These are phyloP conservation scores for Citrus maxima DNA, from an alignment of 345 rosid species.

Conservation along the genomic window DNA sequence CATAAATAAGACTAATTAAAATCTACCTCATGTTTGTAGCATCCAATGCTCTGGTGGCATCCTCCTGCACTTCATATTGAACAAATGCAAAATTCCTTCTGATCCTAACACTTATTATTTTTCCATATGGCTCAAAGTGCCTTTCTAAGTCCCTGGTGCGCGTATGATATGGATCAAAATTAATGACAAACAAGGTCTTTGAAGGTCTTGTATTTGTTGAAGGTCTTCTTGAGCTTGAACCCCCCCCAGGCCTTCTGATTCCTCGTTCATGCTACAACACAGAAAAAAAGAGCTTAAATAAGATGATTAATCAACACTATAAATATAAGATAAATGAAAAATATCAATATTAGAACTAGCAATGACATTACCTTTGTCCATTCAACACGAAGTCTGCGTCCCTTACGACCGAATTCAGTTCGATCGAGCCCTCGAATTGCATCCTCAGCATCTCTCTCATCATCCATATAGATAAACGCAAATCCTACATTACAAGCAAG, in stretches of 20 bases:
- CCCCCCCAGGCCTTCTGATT: constrained; percentile 45
- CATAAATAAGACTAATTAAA: constrained; percentile 7
- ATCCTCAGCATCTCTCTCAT: constrained; percentile 96
- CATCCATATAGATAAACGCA: constrained; percentile 95
- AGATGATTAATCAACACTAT: neutral
- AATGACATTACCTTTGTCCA: constrained; percentile 79
- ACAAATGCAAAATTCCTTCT: constrained; percentile 96
- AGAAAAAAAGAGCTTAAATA: neutral
- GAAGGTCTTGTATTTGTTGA: constrained; percentile 69
- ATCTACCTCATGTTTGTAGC: constrained; percentile 72
- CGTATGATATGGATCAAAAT: constrained; percentile 78
- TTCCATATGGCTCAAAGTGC: constrained; percentile 94
- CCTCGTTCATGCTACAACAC: constrained; percentile 77
- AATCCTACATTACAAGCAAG: constrained; percentile 56
- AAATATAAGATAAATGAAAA: neutral
- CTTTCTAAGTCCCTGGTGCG: constrained; percentile 90
- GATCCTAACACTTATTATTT: constrained; percentile 82
- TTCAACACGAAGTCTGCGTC: constrained; percentile 93
- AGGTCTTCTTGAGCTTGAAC: constrained; percentile 50
- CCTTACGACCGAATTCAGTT: constrained; percentile 79
- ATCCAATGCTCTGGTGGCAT: constrained; percentile 83
- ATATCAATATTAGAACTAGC: neutral
- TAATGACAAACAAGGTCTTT: constrained; percentile 90
- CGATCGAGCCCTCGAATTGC: constrained; percentile 93
- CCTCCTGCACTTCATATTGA: constrained; percentile 85